Evolutionary conservation across 352 stramenopile species (phyloP).

Genomic region (Phytophthora lateralis): DNA sequence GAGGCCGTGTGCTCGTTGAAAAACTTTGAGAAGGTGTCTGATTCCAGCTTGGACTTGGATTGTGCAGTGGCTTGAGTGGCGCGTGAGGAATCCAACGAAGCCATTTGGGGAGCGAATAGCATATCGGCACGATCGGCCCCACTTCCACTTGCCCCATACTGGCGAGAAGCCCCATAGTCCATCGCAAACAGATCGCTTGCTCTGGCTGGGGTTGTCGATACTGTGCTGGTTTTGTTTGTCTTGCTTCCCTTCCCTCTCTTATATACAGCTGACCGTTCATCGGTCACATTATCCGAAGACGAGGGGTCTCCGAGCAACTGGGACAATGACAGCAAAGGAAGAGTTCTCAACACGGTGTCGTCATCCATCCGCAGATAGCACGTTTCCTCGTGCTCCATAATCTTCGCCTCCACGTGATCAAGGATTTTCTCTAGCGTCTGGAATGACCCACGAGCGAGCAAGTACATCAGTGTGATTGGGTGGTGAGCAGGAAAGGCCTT

Average conservation of each 20-base stretch:
- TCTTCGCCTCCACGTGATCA: conserved; percentile 56
- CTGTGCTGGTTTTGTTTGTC: background rate
- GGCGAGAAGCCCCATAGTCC: conserved; percentile 49
- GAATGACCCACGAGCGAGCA: conserved; percentile 74
- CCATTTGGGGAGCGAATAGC: conserved; percentile 50
- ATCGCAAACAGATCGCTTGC: conserved; percentile 80
- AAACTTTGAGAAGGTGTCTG: conserved; percentile 47
- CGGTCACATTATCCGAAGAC: conserved; percentile 21
- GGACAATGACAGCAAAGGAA: conserved; percentile 62
- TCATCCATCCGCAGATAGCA: conserved; percentile 83
- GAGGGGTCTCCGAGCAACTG: conserved; percentile 43
- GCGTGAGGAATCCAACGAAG: conserved; percentile 8
- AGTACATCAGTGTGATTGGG: conserved; percentile 70
- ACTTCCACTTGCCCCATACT: conserved; percentile 24
- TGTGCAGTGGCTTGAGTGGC: background rate
- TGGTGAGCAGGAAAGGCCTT: conserved; percentile 50
- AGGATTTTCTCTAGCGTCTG: conserved; percentile 59
- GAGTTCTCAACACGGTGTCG: conserved; percentile 43
- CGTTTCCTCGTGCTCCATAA: conserved; percentile 74
- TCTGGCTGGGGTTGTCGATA: conserved; percentile 40
- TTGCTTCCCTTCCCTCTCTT: conserved; percentile 40
- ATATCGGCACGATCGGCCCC: conserved; percentile 58
- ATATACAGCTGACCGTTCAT: conserved; percentile 58
- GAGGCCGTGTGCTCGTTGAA: conserved; percentile 59
- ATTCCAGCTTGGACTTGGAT: conserved; percentile 46